Evolutionary conservation across 345 rosid species (phyloP), one percentile per base, ranked within the genome.

Genomic region (Crucihimalaya himalaica): DNA sequence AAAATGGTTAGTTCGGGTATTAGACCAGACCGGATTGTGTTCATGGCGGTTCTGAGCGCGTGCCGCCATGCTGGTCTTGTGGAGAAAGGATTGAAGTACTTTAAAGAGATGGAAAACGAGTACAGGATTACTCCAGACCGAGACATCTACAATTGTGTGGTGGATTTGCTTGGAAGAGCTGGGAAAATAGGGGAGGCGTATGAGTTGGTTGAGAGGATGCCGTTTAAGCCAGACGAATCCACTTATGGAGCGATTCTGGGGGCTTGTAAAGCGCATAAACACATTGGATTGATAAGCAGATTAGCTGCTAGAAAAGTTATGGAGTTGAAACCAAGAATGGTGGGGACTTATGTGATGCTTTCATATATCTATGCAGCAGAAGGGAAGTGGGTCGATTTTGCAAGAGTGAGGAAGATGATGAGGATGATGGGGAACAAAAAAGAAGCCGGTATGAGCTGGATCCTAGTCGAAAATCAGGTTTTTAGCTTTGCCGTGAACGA

Each of bases 391-490:
- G 84, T 67, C 11, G 92, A 92, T 68, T 84, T 68, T 40, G 96
- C 93, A 1, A 82, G 81, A 54, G 78, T 82, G 68, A 84, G 97
- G 84, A 87, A 83, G 84, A 55, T 80, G 77, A 83, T 92, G 82
- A 83, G 83, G 72, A 76, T 75, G 64, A 82, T 79, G 65, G 88
- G 84, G 61, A 82, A 72, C 71, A 88, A 82, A 71, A 94, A 94
- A 79, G 97, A 89, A 80, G 81, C 84, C 2, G 98, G 97, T 56
- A 85, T 84, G 80, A 95, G 97, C 74, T 89, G 99, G 97, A 88
- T 88, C 21, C 86, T 84, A 75, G 72, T 91, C 28, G 81, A 83
- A 63, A 83, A 88, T 67, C 84, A 84, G 63, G 87, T 86, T 52
- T 74, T 71, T 70, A 81, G 91, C 72, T 87, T 91, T 48, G 85